Evolutionary conservation across 139 green algal species (phyloP), one percentile per base, ranked within the genome.

Genomic region (Parachlorella kessleri): DNA sequence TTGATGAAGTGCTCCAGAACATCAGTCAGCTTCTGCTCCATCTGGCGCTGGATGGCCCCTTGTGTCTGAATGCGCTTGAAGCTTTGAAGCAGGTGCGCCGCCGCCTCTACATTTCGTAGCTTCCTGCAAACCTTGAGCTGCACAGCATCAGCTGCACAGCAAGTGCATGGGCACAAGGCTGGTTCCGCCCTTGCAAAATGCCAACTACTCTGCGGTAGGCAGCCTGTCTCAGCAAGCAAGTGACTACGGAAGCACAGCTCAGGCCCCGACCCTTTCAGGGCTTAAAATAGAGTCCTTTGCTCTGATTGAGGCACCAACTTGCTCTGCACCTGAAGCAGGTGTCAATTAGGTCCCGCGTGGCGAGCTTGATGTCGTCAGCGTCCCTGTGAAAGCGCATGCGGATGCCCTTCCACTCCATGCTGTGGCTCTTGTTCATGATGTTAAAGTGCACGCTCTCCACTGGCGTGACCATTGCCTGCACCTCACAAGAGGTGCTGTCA

Each of bases 11-110:
- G 94, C 76, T 94, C 89, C 73, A 98, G 69, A 35, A 98, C 95
- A 80, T 97, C 94, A 1, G 90, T 92, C 63, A 95, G 83, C 85
- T 98, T 98, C 83, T 89, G 93, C 72, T 94, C 89, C 85, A 98
- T 94, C 87, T 97, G 93, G 83, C 96, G 90, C 80, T 95, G 90
- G 73, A 98, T 94, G 7, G 90, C 91, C 35, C 92, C 94, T 68
- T 94, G 87, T 42, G 78, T 90, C 84, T 80, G 75, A 40, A 98
- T 97, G 42, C 75, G 85, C 72, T 95, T 93, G 87, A 98, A 97
- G 87, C 87, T 95, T 69, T 94, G 87, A 80, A 98, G 87, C 73
- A 98, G 90, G 72, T 98, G 92, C 68, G 94, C 94, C 0, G 95
- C 95, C 23, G 89, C 92, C 79, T 97, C 93, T 23, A 93, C 91